Conservation (phyloP, 2,329 filamentous ascomycete genomes). For the Aspergillus vadensis region DNA sequence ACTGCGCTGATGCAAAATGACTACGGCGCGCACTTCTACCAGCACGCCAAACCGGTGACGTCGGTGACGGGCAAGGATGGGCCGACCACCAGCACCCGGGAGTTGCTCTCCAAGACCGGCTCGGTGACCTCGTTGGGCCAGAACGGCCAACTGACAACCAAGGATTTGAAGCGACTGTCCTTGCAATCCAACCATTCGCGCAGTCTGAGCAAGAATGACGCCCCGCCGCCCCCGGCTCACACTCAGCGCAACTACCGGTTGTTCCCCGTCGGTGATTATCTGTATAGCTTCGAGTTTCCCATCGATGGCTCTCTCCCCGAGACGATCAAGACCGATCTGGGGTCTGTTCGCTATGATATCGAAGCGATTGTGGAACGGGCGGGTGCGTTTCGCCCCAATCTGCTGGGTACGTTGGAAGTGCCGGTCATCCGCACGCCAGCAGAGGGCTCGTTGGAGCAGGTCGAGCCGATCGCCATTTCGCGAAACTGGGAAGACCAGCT, state of each 20-base stretch:
- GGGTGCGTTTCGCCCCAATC: slow-evolving; percentile 85
- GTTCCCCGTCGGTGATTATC: slow-evolving; percentile 74
- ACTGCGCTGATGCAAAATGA: slow-evolving; percentile 55
- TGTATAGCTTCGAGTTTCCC: slow-evolving; percentile 78
- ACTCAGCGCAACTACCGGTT: slow-evolving; percentile 81
- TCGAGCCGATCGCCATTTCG: slow-evolving; percentile 91
- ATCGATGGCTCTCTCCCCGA: slow-evolving; percentile 78
- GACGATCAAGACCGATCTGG: slow-evolving; percentile 83
- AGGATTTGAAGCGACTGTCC: slow-evolving; percentile 68
- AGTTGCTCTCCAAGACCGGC: slow-evolving; percentile 44
- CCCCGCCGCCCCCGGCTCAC: slow-evolving; percentile 57
- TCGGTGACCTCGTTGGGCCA: slow-evolving; percentile 46
- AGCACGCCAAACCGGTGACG: slow-evolving; percentile 49
- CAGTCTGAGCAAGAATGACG: slow-evolving; percentile 81
- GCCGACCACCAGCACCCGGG: slow-evolving; percentile 35
- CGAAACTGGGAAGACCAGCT: slow-evolving; percentile 93
- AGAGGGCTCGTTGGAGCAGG: slow-evolving; percentile 84
- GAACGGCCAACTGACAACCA: slow-evolving; percentile 43
- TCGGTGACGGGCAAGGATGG: slow-evolving; percentile 34
- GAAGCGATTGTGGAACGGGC: slow-evolving; percentile 83
- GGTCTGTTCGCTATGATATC: slow-evolving; percentile 83
- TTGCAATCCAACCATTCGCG: slow-evolving; percentile 78
- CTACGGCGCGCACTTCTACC: slow-evolving; percentile 65
- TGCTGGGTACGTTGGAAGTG: slow-evolving; percentile 80
- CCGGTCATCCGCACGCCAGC: slow-evolving; percentile 81